Conservation (phyloP, 345 rosid species). For the Eucalyptus tenuipes region DNA sequence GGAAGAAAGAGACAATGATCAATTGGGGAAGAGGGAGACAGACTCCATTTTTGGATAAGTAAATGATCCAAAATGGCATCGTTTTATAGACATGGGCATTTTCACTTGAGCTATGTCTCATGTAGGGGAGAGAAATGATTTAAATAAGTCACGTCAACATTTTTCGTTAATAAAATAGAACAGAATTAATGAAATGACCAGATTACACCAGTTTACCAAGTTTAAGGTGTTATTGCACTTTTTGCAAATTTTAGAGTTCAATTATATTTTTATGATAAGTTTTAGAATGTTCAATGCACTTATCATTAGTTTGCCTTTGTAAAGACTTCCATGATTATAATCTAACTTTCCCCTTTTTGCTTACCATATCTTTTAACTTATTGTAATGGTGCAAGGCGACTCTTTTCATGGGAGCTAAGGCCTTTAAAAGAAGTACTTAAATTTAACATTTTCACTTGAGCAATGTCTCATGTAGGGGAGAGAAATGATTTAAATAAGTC, state of each 20-base stretch:
- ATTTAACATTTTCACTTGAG: too few relatives aligned
- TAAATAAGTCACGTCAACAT: background rate
- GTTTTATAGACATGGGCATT: background rate
- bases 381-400: too few relatives aligned
- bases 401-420: too few relatives aligned
- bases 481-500: too few relatives aligned
- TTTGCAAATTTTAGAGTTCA: too few relatives aligned
- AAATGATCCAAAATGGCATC: background rate
- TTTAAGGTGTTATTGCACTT: too few relatives aligned
- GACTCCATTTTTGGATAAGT: background rate
- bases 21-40: background rate
- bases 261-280: rapidly evolving
- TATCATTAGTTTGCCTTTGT: rapidly evolving
- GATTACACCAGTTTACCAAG: rapidly evolving
- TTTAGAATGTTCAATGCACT: too few relatives aligned
- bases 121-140: background rate
- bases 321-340: background rate
- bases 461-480: too few relatives aligned
- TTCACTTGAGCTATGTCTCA: background rate
- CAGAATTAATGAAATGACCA: rapidly evolving
- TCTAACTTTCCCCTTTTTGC: too few relatives aligned
- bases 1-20: background rate
- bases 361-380: too few relatives aligned
- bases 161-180: rapidly evolving
- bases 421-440: too few relatives aligned